phyloP scores from a whole-genome alignment of 768 basidiomycete species.

The Gloeostereum incarnatum region DNA sequence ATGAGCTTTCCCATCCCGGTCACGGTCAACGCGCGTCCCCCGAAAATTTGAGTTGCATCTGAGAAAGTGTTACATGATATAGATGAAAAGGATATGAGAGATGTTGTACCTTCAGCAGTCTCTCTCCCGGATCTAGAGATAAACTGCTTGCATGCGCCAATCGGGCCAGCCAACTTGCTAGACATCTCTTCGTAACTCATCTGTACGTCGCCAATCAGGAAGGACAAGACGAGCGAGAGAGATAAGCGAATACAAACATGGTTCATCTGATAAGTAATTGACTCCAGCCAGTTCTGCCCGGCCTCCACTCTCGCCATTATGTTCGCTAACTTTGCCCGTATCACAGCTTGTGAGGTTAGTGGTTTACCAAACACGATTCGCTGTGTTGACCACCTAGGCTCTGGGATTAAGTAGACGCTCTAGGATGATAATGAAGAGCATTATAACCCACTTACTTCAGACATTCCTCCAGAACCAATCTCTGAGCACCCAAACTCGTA shows the following conservation, averaged over 20 bases:
- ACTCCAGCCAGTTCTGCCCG: constrained; percentile 85
- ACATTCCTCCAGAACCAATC: constrained; percentile 82
- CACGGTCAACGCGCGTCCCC: constrained; percentile 79
- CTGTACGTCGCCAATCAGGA: not conserved
- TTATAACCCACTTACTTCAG: constrained; percentile 48
- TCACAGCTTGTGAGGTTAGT: constrained; percentile 72
- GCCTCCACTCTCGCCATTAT: constrained; percentile 91
- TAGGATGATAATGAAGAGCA: not conserved
- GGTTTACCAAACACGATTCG: constrained; percentile 89
- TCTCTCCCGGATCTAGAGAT: constrained; percentile 60
- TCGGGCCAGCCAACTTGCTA: constrained; percentile 78
- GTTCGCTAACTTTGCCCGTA: constrained; percentile 75
- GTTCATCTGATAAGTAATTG: constrained; percentile 87
- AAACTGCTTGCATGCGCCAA: constrained; percentile 85
- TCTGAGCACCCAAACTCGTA: constrained; percentile 64
- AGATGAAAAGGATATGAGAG: constrained; percentile 27
- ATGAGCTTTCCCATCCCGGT: constrained; percentile 83
- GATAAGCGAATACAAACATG: constrained; percentile 35
- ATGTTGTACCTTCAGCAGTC: constrained; percentile 51
- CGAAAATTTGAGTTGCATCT: constrained; percentile 82
- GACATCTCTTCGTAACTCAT: constrained; percentile 86
- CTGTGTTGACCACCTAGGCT: constrained; percentile 82
- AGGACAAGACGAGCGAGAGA: not conserved
- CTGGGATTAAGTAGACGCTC: not conserved
- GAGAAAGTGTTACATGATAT: constrained; percentile 9